These are phyloP conservation scores for Oemleria cerasiformis DNA, from an alignment of 306 rosid species.

Conservation along the genomic window DNA sequence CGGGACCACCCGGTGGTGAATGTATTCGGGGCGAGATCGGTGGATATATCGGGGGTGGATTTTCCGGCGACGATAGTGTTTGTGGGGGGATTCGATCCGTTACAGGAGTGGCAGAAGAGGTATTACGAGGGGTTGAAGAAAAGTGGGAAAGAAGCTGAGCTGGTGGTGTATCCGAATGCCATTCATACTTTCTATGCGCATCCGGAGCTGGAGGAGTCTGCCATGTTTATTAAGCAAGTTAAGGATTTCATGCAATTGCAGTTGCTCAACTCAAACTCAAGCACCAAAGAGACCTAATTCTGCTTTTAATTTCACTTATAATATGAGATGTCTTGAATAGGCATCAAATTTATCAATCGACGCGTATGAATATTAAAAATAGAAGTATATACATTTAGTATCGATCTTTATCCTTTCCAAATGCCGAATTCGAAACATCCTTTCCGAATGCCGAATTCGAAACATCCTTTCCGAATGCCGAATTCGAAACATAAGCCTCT, in stretches of 20 bases:
- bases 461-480: no score
- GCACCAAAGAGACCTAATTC: no score
- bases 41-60: constrained; percentile 13
- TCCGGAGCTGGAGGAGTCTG: constrained; percentile 6
- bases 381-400: no score
- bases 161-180: constrained; percentile 23
- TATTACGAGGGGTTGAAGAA: constrained; percentile 25
- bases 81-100: constrained; percentile 27
- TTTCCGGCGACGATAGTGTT: constrained; percentile 29
- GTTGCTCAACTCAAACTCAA: neutral
- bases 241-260: constrained; percentile 17
- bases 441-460: no score
- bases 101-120: constrained; percentile 28
- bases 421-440: no score
- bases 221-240: neutral
- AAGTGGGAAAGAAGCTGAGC: constrained; percentile 20
- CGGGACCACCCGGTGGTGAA: constrained; percentile 27
- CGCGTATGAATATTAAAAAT: no score
- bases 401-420: no score
- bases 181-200: constrained; percentile 20
- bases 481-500: no score
- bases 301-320: no score
- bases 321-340: no score
- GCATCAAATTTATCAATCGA: no score
- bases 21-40: constrained; percentile 24